A percentile compares a stretch with the other conserved stretches of the same genome.
These are phyloP conservation scores for Acanthamoeba quina DNA, from an alignment of 208 protist species.

Conservation along the genomic window DNA sequence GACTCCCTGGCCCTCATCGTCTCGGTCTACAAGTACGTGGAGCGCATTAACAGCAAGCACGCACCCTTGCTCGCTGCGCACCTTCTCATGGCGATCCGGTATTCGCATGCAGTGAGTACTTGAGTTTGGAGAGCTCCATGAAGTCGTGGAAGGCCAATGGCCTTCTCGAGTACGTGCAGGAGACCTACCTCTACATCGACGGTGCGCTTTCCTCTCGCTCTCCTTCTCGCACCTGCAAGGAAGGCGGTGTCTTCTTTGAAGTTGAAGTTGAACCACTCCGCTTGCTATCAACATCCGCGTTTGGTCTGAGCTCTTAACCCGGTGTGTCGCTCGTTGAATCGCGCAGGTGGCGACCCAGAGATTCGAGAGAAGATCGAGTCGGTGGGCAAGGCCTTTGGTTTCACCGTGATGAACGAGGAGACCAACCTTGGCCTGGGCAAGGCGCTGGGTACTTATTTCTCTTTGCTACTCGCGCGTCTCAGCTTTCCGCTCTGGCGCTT, in stretches of 20 bases:
- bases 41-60: not conserved
- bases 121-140: conserved; percentile 62
- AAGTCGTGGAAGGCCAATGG: conserved; percentile 55
- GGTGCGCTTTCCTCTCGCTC: not conserved
- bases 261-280: not conserved
- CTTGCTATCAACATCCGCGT: not conserved
- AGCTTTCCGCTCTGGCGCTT: not conserved
- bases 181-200: conserved; percentile 32
- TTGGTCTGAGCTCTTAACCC: not conserved
- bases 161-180: conserved; percentile 57
- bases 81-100: not conserved
- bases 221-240: not conserved
- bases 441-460: not conserved
- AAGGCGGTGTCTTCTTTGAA: not conserved
- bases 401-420: conserved; percentile 56
- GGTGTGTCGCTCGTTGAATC: not conserved
- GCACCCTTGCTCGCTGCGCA: not conserved
- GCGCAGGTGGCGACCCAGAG: conserved; percentile 2
- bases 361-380: conserved; percentile 50
- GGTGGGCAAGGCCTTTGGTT: conserved; percentile 27
- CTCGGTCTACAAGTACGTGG: conserved; percentile 38
- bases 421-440: conserved; percentile 41
- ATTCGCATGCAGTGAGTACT: not conserved
- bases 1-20: conserved; percentile 39
- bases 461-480: not conserved